Conservation (phyloP, 345 rosid species). For the Eucalyptus microcorys region DNA sequence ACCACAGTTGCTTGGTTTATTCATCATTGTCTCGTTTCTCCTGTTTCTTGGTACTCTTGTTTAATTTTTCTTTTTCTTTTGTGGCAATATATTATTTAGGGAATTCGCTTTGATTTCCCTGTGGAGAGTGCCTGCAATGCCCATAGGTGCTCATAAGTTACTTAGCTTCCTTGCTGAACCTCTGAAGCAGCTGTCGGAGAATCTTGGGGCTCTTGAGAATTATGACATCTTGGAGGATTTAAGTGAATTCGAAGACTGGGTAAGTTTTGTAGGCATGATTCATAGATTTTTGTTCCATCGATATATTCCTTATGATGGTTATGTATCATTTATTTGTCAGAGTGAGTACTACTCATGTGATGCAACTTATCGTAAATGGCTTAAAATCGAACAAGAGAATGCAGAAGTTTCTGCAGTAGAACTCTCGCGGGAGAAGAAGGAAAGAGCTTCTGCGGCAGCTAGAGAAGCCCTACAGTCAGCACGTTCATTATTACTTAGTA, state of each 20-base stretch:
- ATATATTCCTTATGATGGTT: neutral
- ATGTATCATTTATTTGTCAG: slow-evolving; percentile 9
- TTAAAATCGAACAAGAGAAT: slow-evolving; percentile 65
- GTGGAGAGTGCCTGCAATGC: slow-evolving; percentile 99
- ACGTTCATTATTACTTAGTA: slow-evolving; percentile 30
- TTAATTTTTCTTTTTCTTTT: neutral
- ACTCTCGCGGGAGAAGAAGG: slow-evolving; percentile 68
- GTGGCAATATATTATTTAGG: slow-evolving; percentile 83
- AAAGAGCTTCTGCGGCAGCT: slow-evolving; percentile 53
- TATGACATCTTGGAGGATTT: slow-evolving; percentile 55
- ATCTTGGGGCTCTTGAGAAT: slow-evolving; percentile 41
- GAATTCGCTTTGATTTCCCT: slow-evolving; percentile 92
- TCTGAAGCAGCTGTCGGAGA: slow-evolving; percentile 83
- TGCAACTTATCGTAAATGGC: slow-evolving; percentile 95
- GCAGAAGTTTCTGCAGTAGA: slow-evolving; percentile 55
- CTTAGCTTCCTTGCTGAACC: slow-evolving; percentile 98
- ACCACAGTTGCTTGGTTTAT: neutral
- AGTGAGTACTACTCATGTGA: slow-evolving; percentile 92
- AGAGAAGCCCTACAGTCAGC: slow-evolving; percentile 60
- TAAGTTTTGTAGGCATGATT: slow-evolving; percentile 2
- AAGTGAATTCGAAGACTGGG: slow-evolving; percentile 96
- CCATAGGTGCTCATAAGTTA: slow-evolving; percentile 86
- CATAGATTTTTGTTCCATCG: neutral
- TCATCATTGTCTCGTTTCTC: neutral
- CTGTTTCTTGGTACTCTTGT: neutral